Evolutionary conservation across 495 filamentous ascomycete species (phyloP).

Genomic region (Corynascus novoguineensis): DNA sequence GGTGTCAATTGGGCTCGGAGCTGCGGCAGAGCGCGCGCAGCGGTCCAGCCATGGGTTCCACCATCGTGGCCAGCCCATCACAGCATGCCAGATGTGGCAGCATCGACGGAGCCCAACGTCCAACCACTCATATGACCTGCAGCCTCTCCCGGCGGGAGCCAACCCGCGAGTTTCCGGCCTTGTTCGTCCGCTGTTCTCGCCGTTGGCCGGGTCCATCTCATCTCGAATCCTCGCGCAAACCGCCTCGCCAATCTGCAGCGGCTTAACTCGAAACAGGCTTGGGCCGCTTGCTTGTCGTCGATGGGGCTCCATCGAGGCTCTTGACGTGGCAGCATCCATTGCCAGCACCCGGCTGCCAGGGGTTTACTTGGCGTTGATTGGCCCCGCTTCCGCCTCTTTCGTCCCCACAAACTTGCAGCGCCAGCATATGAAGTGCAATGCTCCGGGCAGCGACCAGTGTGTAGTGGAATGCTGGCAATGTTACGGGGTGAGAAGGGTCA

Average conservation of each 20-base stretch:
- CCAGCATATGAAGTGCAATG: background rate
- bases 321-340: slow-evolving; percentile 31
- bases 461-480: background rate
- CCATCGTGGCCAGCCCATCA: slow-evolving; percentile 13
- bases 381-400: slow-evolving; percentile 7
- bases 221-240: slow-evolving; percentile 8
- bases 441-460: background rate
- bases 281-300: slow-evolving; percentile 11
- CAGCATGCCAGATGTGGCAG: slow-evolving; percentile 19
- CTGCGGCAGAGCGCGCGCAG: slow-evolving; percentile 2
- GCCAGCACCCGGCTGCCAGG: slow-evolving; percentile 19
- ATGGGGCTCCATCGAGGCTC: slow-evolving; percentile 12
- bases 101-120: slow-evolving; percentile 17
- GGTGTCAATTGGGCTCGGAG: slow-evolving; percentile 26
- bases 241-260: slow-evolving; percentile 10
- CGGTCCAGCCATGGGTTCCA: slow-evolving; percentile 5
- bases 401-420: slow-evolving; percentile 4
- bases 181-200: background rate
- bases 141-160: background rate
- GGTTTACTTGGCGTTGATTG: slow-evolving; percentile 16
- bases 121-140: slow-evolving; percentile 1
- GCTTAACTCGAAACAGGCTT: slow-evolving; percentile 9
- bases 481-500: background rate
- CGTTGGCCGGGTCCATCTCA: background rate
- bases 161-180: slow-evolving; percentile 10